phyloP scores from a whole-genome alignment of 2,329 filamentous ascomycete genomes.

The Cladophialophora bantiana region DNA sequence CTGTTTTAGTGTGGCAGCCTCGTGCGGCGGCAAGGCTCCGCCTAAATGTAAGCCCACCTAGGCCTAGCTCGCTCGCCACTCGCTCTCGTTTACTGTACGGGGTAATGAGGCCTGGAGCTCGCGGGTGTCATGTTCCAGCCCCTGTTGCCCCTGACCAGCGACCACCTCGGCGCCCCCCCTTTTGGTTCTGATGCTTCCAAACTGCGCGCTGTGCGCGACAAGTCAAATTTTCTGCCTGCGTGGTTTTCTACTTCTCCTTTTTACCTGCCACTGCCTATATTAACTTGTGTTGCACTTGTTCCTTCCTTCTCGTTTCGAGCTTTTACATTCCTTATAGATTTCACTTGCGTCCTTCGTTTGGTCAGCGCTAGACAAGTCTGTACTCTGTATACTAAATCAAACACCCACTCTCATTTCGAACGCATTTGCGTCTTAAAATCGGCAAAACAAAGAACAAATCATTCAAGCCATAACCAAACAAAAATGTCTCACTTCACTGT shows the following conservation, averaged over 20 bases:
- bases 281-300: background rate
- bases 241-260: background rate
- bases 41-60: background rate
- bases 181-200: background rate
- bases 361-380: background rate
- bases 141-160: background rate
- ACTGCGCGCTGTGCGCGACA: background rate
- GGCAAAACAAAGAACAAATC: constrained; percentile 4
- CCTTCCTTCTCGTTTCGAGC: background rate
- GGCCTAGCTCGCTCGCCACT: background rate
- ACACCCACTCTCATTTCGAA: background rate
- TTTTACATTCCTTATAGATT: constrained; percentile 4
- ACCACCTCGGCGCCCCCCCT: background rate
- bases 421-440: background rate
- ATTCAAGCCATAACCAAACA: background rate
- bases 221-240: constrained; percentile 5
- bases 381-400: background rate
- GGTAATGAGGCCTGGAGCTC: background rate
- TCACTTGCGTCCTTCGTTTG: constrained; percentile 9
- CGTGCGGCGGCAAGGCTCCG: background rate
- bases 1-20: background rate
- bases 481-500: constrained; percentile 29
- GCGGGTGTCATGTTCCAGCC: background rate
- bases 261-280: constrained; percentile 9
- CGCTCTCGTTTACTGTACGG: background rate